phyloP scores from a whole-genome alignment of 2,329 filamentous ascomycete genomes.

The Trichoderma sp. region DNA sequence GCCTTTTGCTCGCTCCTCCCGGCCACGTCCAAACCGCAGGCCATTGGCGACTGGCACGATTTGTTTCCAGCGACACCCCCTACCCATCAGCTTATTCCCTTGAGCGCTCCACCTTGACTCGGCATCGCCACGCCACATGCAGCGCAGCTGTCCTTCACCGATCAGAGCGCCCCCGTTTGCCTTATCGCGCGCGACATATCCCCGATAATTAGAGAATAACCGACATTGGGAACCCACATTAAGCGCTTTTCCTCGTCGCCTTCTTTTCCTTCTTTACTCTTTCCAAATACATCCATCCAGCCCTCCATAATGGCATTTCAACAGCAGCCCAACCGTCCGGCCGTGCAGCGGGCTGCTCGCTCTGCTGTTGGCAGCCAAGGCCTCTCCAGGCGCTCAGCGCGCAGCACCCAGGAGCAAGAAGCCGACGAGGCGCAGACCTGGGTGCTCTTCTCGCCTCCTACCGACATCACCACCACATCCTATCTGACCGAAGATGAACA shows the following conservation, averaged over 20 bases:
- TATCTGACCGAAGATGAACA: conserved; percentile 70
- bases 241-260: neutral
- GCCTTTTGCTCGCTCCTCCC: neutral
- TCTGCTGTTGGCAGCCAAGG: conserved; percentile 47
- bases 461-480: conserved; percentile 64
- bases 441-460: conserved; percentile 87
- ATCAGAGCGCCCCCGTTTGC: conserved; percentile 8
- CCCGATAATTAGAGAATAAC: conserved; percentile 24
- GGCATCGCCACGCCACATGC: conserved; percentile 1
- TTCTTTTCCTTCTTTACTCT: neutral
- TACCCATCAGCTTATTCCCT: conserved; percentile 7
- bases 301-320: conserved; percentile 59
- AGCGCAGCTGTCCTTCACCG: conserved; percentile 16
- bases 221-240: conserved; percentile 23
- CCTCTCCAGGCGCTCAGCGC: conserved; percentile 34
- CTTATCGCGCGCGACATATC: conserved; percentile 23
- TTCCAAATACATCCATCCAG: neutral
- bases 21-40: neutral
- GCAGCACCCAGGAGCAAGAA: conserved; percentile 40
- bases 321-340: conserved; percentile 61
- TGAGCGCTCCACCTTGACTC: conserved; percentile 17
- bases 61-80: neutral
- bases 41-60: conserved; percentile 20
- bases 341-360: conserved; percentile 53
- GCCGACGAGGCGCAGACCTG: conserved; percentile 85